These are phyloP conservation scores for Trichoderma hamatum DNA, from an alignment of 2,329 filamentous ascomycete genomes.

Conservation along the genomic window DNA sequence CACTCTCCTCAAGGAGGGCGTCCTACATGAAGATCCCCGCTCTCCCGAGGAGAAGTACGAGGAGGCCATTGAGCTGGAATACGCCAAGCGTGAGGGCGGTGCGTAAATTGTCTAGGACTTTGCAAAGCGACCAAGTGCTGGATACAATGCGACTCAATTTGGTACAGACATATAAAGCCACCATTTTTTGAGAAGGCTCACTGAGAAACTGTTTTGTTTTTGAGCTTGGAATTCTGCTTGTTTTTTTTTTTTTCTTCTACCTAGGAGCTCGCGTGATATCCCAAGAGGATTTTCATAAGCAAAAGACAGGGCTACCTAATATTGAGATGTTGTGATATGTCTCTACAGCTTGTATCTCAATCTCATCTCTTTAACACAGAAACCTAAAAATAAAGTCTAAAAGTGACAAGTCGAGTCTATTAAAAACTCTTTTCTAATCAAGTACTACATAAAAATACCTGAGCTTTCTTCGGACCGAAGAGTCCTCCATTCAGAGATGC, in stretches of 20 bases:
- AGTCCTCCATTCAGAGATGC: neutral
- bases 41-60: constrained; percentile 59
- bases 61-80: constrained; percentile 66
- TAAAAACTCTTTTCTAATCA: neutral
- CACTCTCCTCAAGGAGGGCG: constrained; percentile 75
- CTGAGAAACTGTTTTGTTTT: neutral
- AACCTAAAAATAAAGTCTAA: neutral
- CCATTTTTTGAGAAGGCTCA: neutral
- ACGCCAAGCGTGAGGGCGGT: constrained; percentile 65
- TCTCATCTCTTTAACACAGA: neutral
- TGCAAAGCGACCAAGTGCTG: neutral
- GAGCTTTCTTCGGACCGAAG: neutral
- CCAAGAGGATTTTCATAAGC: neutral
- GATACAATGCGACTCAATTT: neutral
- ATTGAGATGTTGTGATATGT: neutral
- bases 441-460: neutral
- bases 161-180: neutral
- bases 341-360: neutral
- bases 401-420: constrained; percentile 11
- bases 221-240: neutral
- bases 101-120: constrained; percentile 46
- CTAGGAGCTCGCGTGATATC: constrained; percentile 11
- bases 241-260: neutral
- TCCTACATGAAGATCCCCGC: constrained; percentile 70
- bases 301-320: neutral